Evolutionary conservation across 176 grass and related monocot species (phyloP), one percentile per base, ranked within the genome.

Genomic region (Chrysopogon serrulatus): DNA sequence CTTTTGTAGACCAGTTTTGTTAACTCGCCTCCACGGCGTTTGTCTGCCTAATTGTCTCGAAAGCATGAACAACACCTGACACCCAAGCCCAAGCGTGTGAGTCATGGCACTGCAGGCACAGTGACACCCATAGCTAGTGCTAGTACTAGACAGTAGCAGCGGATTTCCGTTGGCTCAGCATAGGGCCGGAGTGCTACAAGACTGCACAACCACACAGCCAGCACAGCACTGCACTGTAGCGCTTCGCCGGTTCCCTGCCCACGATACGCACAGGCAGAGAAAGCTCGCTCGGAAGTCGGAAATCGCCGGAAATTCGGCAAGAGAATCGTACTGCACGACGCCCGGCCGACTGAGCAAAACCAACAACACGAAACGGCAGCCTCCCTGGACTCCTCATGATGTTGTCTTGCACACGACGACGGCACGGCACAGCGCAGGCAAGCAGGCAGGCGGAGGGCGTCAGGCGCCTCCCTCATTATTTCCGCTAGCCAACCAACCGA

Each of bases 381-480:
- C 48, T 48, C 37, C 45, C 64, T 61, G 74, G 6, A 21, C 32
- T 6, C 31, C n/a, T n/a, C n/a, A n/a, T n/a, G n/a, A 10, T 57
- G 59, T 68, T 63, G 86, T 82, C 85, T 60, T 19, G 34, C 44
- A 43, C 72, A 23, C 61, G 59, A 31, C 34, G 71, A 43, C 68
- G 39, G 13, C 19, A 2, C 65, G 9, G 15, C 1, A 39, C 44
- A 10, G 13, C 0, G 10, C n/a, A n/a, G n/a, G n/a, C n/a, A n/a
- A n/a, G n/a, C n/a, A n/a, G n/a, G n/a, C n/a, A n/a, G 37, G 39
- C 12, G 68, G 21, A 3, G 17, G 8, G 2, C 47, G 4, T 12
- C 51, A 51, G 69, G n/a, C 39, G 51, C 21, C 17, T 14, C 69
- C 21, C 17, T 14, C 69, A 79, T 62, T 64, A 72, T 34, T 39